Evolutionary conservation across 805 yeast species (phyloP), one percentile per base, ranked within the genome.

Genomic region (Saccharomyces jurei): DNA sequence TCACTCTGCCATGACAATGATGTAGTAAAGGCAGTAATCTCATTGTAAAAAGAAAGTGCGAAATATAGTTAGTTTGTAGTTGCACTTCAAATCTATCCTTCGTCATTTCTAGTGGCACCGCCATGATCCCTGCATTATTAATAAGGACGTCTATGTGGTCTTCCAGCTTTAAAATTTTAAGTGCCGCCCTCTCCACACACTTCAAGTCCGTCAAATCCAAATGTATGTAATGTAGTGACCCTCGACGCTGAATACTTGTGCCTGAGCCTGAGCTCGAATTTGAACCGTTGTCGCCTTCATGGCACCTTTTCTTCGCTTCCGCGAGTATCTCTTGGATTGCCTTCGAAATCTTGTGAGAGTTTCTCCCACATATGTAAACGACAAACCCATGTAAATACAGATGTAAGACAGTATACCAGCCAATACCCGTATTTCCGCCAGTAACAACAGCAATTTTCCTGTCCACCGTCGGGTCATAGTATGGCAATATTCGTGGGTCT

Each of bases 391-490:
- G 96, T 51, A 87, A 73, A 63, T 84, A 87, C 5, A 89, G 75
- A 63, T 87, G 91, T 26, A 87, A 73, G 8, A 82, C 88, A 0
- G 91, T 83, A 65, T 76, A 86, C 75, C 80, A 88, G 10, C 96
- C 96, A 21, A 87, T 80, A 0, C 96, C 96, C 54, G 86, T 79
- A 61, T 84, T 86, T 5, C 94, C 95, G 1, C 96, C 95, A 0
- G 94, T 84, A 30, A 89, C 81, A 6, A 89, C 71, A 2, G 88
- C 90, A 3, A 86, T 83, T 54, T 82, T 77, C 48, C 87, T 75
- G 28, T 78, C 81, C 2, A 58, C 57, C 1, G 60, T 57, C 0
- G 90, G 90, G 60, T 86, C 74, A 59, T 74, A 70, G 67, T 83
- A 87, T 0, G 94, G 91, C 29, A 84, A 69, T 1, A 71, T 57